Evolutionary conservation across 31 red algal genomes (phyloP), one percentile per base, ranked within the genome.

Genomic region (Bonnemaisonia californica): DNA sequence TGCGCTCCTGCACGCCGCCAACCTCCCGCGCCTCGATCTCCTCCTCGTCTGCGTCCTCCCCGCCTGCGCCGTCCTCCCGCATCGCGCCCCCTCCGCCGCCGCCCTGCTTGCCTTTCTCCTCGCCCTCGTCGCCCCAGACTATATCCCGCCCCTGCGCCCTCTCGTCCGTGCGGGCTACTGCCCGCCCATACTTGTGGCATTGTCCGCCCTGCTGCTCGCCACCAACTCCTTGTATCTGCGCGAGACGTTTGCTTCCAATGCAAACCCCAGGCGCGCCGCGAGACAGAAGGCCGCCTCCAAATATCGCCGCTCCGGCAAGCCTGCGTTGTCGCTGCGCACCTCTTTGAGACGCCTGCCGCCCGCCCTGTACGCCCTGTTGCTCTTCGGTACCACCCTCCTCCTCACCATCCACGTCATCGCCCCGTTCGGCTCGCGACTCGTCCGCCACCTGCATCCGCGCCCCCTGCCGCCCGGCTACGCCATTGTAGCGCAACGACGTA

Each of bases 401-500:
- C 29, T 77, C 3, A 29, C 54, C 29, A n/a, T 37, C 9, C 18
- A 62, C 16, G 19, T 61, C 18, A 35, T 58, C 0, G 54, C 37
- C 18, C 74, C 74, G 4, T 16, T 45, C 21, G 74, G 74, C 54
- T 4, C 3, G 7, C 24, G 40, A 22, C 74, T 77, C 39, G 27
- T 61, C 48, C 30, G 19, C 3, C 74, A 54, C 37, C 54, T 77
- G 3, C 77, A 59, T 33, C 89, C 81, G 36, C 89, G 73, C 22
- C 18, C 34, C 62, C 42, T 92, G 19, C 89, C 89, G 3, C 16
- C 63, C 8, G 66, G 47, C 2, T 86, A 80, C 32, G 7, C 71
- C 24, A 35, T 92, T 29, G 69, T 92, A 3, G 89, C 74, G 1
- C 89, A 92, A 65, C 28, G 54, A 22, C 81, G 81, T 30, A 79